Percentiles rank a stretch among this genome's conserved stretches.
These are phyloP conservation scores for Pythium chondricola DNA, from an alignment of 352 stramenopile species.

Conservation along the genomic window DNA sequence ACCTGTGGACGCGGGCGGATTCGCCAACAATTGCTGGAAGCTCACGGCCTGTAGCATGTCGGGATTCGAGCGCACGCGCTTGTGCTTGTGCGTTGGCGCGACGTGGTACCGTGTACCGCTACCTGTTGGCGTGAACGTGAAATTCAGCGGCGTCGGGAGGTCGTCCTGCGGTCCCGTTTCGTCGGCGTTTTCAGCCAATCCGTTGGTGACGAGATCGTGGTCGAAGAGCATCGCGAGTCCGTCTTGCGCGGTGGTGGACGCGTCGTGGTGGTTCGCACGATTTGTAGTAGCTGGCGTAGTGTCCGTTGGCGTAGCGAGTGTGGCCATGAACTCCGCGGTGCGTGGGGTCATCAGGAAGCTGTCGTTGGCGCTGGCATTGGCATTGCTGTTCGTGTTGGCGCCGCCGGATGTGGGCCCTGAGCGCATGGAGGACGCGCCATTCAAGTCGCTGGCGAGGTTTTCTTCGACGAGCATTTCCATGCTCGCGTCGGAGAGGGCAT, in stretches of 20 bases:
- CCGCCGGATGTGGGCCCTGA: conserved; percentile 9
- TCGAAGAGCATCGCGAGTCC: conserved; percentile 23
- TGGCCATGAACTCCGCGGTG: conserved; percentile 20
- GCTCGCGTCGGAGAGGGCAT: conserved; percentile 15
- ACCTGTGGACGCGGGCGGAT: not conserved
- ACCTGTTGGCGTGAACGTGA: conserved; percentile 18
- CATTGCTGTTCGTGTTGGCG: not conserved
- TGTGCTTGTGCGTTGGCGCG: conserved; percentile 23
- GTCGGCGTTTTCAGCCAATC: conserved; percentile 7
- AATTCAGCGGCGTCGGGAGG: conserved; percentile 20
- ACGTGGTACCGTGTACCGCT: conserved; percentile 13
- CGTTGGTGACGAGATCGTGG: conserved; percentile 18
- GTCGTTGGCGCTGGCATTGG: not conserved
- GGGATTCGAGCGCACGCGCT: conserved; percentile 26
- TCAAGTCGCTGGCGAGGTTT: not conserved
- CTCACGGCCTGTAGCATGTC: conserved; percentile 21
- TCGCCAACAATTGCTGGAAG: conserved; percentile 18
- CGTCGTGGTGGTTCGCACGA: not conserved
- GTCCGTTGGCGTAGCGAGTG: conserved; percentile 4
- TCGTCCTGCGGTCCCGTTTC: conserved; percentile 10
- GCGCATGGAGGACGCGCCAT: not conserved
- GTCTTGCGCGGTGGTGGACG: not conserved
- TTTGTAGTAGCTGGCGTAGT: conserved; percentile 1
- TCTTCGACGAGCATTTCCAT: conserved; percentile 18
- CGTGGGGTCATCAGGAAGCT: conserved; percentile 20